A percentile compares a stretch with the other conserved stretches of the same genome.
Conservation (phyloP, 2,329 filamentous ascomycete genomes). For the Geoglossum cookeanum region DNA sequence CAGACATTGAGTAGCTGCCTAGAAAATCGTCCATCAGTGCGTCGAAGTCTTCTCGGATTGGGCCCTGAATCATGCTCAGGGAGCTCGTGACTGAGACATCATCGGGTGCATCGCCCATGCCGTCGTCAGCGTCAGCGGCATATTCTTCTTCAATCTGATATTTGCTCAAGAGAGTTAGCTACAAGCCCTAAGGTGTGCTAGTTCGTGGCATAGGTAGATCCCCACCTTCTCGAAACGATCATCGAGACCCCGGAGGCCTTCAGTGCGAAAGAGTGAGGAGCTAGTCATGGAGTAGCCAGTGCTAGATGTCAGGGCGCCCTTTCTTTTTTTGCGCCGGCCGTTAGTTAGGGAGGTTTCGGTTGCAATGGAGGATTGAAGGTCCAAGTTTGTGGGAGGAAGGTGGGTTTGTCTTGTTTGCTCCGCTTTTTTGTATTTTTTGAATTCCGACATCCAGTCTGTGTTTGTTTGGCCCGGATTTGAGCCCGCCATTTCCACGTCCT, state of each 20-base stretch:
- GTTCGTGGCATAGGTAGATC: not conserved
- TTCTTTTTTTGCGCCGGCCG: slow-evolving; percentile 79
- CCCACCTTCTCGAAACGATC: slow-evolving; percentile 60
- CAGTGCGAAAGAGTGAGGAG: slow-evolving; percentile 69
- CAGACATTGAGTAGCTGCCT: slow-evolving; percentile 48
- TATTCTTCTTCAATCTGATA: slow-evolving; percentile 59
- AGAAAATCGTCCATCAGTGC: slow-evolving; percentile 87
- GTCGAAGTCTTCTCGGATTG: slow-evolving; percentile 63
- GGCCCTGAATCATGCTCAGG: slow-evolving; percentile 36
- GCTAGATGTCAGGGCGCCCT: slow-evolving; percentile 75
- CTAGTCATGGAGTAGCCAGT: slow-evolving; percentile 86
- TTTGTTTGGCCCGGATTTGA: slow-evolving; percentile 32
- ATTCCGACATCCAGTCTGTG: slow-evolving; percentile 79
- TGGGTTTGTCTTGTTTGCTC: slow-evolving; percentile 25
- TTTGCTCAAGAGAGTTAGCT: not conserved
- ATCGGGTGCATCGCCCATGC: slow-evolving; percentile 25
- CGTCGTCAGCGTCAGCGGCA: slow-evolving; percentile 37
- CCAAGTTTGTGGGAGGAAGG: slow-evolving; percentile 33
- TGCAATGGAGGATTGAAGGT: slow-evolving; percentile 49
- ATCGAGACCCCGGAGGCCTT: slow-evolving; percentile 69
- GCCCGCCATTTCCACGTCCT: slow-evolving; percentile 23
- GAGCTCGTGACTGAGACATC: slow-evolving; percentile 28
- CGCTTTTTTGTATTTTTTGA: slow-evolving; percentile 85
- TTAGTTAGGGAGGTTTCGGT: slow-evolving; percentile 59
- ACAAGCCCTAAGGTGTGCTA: not conserved